phyloP scores from a whole-genome alignment of 2,329 filamentous ascomycete genomes.

The Phialophora chinensis region DNA sequence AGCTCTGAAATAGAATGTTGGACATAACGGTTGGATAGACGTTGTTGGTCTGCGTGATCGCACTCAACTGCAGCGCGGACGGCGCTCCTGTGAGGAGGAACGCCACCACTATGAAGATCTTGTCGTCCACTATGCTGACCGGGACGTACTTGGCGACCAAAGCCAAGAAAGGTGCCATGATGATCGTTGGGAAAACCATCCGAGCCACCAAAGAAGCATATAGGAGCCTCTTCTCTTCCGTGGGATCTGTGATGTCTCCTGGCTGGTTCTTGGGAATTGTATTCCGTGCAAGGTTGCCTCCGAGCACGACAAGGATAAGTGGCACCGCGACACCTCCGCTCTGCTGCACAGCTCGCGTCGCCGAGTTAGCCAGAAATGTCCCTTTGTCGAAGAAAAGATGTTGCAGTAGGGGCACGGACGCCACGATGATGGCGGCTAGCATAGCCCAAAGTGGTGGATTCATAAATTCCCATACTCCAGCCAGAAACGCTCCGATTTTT shows the following conservation, averaged over 20 bases:
- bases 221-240: constrained; percentile 75
- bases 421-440: constrained; percentile 87
- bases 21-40: constrained; percentile 97
- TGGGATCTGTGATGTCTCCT: constrained; percentile 71
- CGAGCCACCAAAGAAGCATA: constrained; percentile 84
- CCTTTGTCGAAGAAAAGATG: constrained; percentile 84
- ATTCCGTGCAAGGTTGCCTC: constrained; percentile 91
- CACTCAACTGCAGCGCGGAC: constrained; percentile 89
- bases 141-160: constrained; percentile 87
- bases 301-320: constrained; percentile 91
- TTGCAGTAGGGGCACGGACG: constrained; percentile 83
- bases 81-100: constrained; percentile 95
- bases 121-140: constrained; percentile 93
- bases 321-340: constrained; percentile 92
- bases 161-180: constrained; percentile 91
- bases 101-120: constrained; percentile 97
- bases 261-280: constrained; percentile 74
- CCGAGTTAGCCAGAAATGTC: constrained; percentile 89
- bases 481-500: constrained; percentile 59
- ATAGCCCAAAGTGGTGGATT: constrained; percentile 98
- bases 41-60: constrained; percentile 98
- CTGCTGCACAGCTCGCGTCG: constrained; percentile 83
- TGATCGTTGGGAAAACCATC: constrained; percentile 87
- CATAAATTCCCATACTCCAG: constrained; percentile 90
- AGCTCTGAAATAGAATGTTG: constrained; percentile 91